These are phyloP conservation scores for Alternaria angustiovoidea DNA, from an alignment of 2,329 filamentous ascomycete genomes.

Conservation along the genomic window DNA sequence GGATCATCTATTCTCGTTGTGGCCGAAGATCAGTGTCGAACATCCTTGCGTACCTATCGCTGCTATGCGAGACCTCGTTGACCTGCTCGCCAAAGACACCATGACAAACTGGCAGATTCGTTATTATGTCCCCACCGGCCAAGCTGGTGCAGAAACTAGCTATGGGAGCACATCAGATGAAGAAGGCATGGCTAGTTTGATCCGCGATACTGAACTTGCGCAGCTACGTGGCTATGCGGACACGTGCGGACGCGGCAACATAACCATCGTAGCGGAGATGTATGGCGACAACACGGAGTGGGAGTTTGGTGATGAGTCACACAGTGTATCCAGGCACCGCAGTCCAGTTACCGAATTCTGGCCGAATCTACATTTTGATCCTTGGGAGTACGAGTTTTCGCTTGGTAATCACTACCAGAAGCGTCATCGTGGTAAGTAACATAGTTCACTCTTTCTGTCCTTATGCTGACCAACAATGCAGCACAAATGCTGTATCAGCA, in stretches of 20 bases:
- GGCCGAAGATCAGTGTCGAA: not conserved
- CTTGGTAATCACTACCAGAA: not conserved
- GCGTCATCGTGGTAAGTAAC: not conserved
- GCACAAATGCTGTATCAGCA: not conserved
- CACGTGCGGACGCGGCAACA: not conserved
- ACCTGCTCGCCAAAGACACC: slow-evolving; percentile 7
- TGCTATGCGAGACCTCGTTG: not conserved
- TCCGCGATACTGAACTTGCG: not conserved
- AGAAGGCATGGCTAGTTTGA: not conserved
- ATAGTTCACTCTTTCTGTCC: no score
- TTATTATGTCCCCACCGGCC: slow-evolving; percentile 9
- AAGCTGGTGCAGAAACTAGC: not conserved
- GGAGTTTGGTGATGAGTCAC: not conserved
- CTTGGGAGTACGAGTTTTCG: not conserved
- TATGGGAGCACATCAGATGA: not conserved
- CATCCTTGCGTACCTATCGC: not conserved
- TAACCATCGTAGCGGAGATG: slow-evolving; percentile 3
- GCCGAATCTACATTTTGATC: slow-evolving; percentile 10
- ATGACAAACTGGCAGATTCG: slow-evolving; percentile 10
- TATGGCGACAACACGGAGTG: slow-evolving; percentile 8
- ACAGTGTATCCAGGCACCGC: slow-evolving; percentile 2
- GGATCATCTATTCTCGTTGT: slow-evolving; percentile 12
- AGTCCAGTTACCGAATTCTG: slow-evolving; percentile 8
- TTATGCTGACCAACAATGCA: not conserved
- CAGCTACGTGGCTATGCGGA: not conserved